Conservation (phyloP, 1,284 basidiomycete genomes). For the Ustilago tritici region DNA sequence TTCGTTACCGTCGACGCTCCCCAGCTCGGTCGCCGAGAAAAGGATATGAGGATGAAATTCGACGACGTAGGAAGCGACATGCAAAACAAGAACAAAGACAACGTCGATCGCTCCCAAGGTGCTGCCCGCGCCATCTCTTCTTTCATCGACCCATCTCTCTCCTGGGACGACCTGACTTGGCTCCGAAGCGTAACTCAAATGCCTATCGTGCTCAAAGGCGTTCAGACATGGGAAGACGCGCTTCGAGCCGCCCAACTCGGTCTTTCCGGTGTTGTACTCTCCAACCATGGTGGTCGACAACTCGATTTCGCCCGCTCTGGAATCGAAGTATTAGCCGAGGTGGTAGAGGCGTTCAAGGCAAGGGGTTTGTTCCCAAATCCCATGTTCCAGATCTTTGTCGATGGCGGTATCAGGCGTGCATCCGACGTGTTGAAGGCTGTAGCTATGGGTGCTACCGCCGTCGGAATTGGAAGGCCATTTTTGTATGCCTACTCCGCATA, state of each 20-base stretch:
- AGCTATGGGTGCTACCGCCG: constrained; percentile 89
- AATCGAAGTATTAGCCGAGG: constrained; percentile 77
- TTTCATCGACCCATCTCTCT: constrained; percentile 72
- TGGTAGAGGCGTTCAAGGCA: constrained; percentile 80
- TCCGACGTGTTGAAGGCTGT: constrained; percentile 83
- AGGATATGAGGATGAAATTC: constrained; percentile 75
- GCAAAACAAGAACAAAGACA: constrained; percentile 65
- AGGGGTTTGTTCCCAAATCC: constrained; percentile 74
- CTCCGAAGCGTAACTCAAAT: constrained; percentile 79
- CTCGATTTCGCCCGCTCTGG: constrained; percentile 65
- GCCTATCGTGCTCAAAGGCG: constrained; percentile 86
- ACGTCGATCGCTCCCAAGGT: constrained; percentile 55
- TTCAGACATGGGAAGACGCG: constrained; percentile 76
- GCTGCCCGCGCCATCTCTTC: constrained; percentile 72
- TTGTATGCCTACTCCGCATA: constrained; percentile 91
- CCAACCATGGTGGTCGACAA: constrained; percentile 72
- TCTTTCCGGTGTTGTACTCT: constrained; percentile 70
- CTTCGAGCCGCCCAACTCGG: constrained; percentile 74
- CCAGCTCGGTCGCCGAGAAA: constrained; percentile 85
- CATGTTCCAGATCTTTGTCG: constrained; percentile 83
- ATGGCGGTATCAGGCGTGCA: constrained; percentile 87
- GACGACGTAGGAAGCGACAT: constrained; percentile 73
- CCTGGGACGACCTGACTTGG: constrained; percentile 78
- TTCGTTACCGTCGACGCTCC: constrained; percentile 92
- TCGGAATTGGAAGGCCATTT: constrained; percentile 89